A percentile compares a stretch with the other conserved stretches of the same genome.
Conservation (phyloP, 78 protist genomes). For the Dictyostelium purpureum region DNA sequence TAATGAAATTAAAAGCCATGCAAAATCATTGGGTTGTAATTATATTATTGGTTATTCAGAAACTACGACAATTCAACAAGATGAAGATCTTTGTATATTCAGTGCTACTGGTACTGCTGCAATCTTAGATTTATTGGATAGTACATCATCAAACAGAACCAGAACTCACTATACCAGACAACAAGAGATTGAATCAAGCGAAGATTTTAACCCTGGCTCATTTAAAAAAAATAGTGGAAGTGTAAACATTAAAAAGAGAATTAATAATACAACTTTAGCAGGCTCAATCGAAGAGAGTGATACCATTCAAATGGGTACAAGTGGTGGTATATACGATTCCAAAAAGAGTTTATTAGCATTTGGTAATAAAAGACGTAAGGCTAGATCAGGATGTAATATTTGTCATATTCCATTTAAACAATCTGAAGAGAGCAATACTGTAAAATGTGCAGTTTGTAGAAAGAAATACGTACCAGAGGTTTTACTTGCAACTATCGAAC, state of each 20-base stretch:
- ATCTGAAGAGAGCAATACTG: background rate
- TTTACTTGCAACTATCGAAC: slow-evolving; percentile 79
- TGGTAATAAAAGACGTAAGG: background rate
- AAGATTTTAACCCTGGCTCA: slow-evolving; percentile 14
- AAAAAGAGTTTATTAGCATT: background rate
- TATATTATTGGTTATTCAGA: slow-evolving; percentile 93
- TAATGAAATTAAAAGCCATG: slow-evolving; percentile 89
- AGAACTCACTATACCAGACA: background rate
- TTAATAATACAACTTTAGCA: slow-evolving; percentile 13
- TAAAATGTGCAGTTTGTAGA: slow-evolving; percentile 67
- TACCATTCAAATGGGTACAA: background rate
- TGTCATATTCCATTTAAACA: slow-evolving; percentile 71
- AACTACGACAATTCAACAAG: slow-evolving; percentile 62
- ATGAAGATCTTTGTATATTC: slow-evolving; percentile 77
- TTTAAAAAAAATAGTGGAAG: slow-evolving; percentile 3
- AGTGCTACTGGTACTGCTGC: slow-evolving; percentile 87
- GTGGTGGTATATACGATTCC: background rate
- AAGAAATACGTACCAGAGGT: slow-evolving; percentile 87
- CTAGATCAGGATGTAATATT: slow-evolving; percentile 21
- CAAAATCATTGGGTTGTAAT: slow-evolving; percentile 84
- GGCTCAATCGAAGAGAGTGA: slow-evolving; percentile 29
- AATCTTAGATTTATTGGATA: slow-evolving; percentile 27
- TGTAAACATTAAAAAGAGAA: background rate
- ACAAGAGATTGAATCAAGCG: slow-evolving; percentile 6
- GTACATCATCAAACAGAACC: background rate